Percentiles rank a stretch among this genome's conserved stretches.
phyloP scores from a whole-genome alignment of 306 rosid species.

The Clitoria ternatea region DNA sequence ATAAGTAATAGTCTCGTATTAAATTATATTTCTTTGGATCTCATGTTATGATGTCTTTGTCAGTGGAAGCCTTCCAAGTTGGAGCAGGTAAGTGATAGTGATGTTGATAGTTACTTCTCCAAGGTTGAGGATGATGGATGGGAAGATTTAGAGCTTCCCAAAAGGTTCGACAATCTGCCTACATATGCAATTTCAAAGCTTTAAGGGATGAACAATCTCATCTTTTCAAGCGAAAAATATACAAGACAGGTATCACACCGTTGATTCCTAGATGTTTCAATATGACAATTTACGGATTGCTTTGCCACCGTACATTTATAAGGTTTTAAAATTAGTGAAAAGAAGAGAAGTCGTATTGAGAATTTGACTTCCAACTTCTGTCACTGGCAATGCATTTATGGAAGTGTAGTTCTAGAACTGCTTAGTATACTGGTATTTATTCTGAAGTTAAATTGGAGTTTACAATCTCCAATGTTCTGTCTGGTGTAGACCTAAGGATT shows the following conservation, averaged over 20 bases:
- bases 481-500: neutral
- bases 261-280: neutral
- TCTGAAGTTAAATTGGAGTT: neutral
- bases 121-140: constrained; percentile 62
- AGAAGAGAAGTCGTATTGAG: neutral
- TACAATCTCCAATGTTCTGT: neutral
- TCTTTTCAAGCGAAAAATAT: neutral
- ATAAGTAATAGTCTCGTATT: too few species aligned
- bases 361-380: neutral
- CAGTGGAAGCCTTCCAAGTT: constrained; percentile 69
- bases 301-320: neutral
- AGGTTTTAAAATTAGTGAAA: neutral
- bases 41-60: constrained; percentile 12
- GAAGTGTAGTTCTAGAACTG: neutral
- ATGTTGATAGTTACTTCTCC: constrained; percentile 48
- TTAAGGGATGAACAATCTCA: constrained; percentile 24
- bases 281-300: neutral
- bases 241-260: neutral
- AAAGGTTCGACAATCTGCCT: constrained; percentile 67
- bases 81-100: constrained; percentile 48
- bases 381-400: neutral
- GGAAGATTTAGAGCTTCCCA: constrained; percentile 74
- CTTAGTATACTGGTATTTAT: neutral
- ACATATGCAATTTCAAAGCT: constrained; percentile 70
- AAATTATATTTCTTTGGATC: constrained; percentile 4